These are phyloP conservation scores for Lachancea cidri DNA, from an alignment of 805 yeast genomes.

Conservation along the genomic window DNA sequence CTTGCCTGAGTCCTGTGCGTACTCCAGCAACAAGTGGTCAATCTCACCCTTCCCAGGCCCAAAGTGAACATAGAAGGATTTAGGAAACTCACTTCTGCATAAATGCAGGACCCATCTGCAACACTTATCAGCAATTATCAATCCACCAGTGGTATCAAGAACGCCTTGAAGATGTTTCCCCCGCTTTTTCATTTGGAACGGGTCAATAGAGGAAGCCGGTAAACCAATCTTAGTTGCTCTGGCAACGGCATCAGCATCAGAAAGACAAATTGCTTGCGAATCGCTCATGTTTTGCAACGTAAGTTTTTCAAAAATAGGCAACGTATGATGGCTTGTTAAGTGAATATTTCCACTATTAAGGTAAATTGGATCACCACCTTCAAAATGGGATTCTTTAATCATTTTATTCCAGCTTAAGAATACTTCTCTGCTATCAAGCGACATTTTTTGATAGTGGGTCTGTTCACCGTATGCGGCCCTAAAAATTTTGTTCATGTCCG, in stretches of 20 bases:
- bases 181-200: slow-evolving; percentile 13
- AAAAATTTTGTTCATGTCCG: slow-evolving; percentile 38
- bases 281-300: slow-evolving; percentile 18
- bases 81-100: slow-evolving; percentile 14
- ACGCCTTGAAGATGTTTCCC: slow-evolving; percentile 20
- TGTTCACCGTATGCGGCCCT: slow-evolving; percentile 38
- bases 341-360: slow-evolving; percentile 25
- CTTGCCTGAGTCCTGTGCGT: slow-evolving; percentile 9
- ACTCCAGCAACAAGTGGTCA: slow-evolving; percentile 12
- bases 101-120: slow-evolving; percentile 30
- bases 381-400: slow-evolving; percentile 20
- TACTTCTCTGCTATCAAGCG: slow-evolving; percentile 17
- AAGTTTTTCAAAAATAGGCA: slow-evolving; percentile 19
- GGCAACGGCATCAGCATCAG: slow-evolving; percentile 18
- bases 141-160: slow-evolving; percentile 30
- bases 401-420: slow-evolving; percentile 24
- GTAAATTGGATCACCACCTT: slow-evolving; percentile 24
- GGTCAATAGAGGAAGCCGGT: slow-evolving; percentile 16
- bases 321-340: slow-evolving; percentile 17
- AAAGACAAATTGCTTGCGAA: slow-evolving; percentile 14
- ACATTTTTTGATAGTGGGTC: slow-evolving; percentile 29
- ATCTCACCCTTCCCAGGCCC: slow-evolving; percentile 17
- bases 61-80: slow-evolving; percentile 18
- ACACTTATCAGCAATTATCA: slow-evolving; percentile 31
- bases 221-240: slow-evolving; percentile 21